Evolutionary conservation across 331 rosid species (phyloP).

Genomic region (Pyrus hybrid): DNA sequence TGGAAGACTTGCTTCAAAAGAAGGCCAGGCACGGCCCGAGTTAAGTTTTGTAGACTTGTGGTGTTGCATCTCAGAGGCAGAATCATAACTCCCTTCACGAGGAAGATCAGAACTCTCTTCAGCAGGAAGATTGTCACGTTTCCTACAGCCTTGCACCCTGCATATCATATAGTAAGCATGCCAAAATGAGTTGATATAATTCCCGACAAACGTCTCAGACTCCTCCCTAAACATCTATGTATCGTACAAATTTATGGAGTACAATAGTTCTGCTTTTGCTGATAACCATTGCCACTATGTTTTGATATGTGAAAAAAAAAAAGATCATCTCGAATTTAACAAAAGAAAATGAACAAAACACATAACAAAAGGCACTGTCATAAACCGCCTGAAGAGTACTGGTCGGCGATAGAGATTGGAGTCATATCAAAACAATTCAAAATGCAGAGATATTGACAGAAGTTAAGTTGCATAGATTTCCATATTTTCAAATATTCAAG

Average conservation of each 20-base stretch:
- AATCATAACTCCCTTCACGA: not conserved
- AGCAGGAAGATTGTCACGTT: not conserved
- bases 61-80: not conserved
- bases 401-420: not conserved
- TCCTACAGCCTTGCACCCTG: not conserved
- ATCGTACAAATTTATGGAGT: not conserved
- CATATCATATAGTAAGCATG: too few relatives aligned
- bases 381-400: not conserved
- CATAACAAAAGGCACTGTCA: not conserved
- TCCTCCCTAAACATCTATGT: not conserved
- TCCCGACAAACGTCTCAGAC: not conserved
- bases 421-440: too few relatives aligned
- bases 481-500: fast-evolving
- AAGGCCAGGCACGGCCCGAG: not conserved
- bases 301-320: too few relatives aligned
- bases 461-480: too few relatives aligned
- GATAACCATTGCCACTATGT: not conserved
- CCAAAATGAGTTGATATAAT: too few relatives aligned
- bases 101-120: not conserved
- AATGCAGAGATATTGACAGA: too few relatives aligned
- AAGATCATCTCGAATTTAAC: not conserved
- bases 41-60: not conserved
- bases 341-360: not conserved
- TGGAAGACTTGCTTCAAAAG: not conserved
- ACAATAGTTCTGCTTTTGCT: too few relatives aligned